Evolutionary conservation across 129 eudicot species (phyloP), one percentile per base, ranked within the genome.

Genomic region (Flaveria bidentis): DNA sequence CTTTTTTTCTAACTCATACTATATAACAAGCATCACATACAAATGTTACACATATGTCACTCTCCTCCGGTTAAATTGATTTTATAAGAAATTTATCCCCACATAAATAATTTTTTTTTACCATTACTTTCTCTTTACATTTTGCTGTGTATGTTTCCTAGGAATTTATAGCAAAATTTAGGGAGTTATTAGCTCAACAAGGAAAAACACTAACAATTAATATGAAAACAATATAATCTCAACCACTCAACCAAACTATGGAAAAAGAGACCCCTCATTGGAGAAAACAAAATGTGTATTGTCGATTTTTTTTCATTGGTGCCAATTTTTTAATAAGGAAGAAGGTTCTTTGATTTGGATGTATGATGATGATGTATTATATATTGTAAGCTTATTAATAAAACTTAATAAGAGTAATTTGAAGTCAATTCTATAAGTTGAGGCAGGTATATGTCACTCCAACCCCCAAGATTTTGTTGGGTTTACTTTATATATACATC

Each of bases 141-240:
- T 7, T 18, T 22, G 28, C 28, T 13, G 33, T 58, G 14, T 23
- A 23, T 58, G 65, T 22, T 22, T 60, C 3, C 8, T 66, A 23
- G 39, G 8, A 70, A 46, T 71, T 46, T 47, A 45, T 15, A 45
- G 25, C 44, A 49, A 10, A 39, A 30, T 70, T 70, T n/a, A 76
- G 62, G 62, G 6, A 22, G 16, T 58, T 20, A 20, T 56, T 56
- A 50, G 47, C 46, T 63, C 18, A 20, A 71, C 73, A 72, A 72
- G 44, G 46, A 68, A 69, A 78, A 2, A 61, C 77, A 16, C 36
- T 58, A 25, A 51, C 68, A 72, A 79, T 72, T 28, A 64, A 72
- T 79, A 45, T 63, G 83, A 63, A 72, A 73, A 73, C 72, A 78
- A 72, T 41, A 47, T 63, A 56, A 22, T 26, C 57, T 50, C 72